Percentiles rank a stretch among this genome's conserved stretches.
Evolutionary conservation across 2,329 filamentous ascomycete genomes (phyloP).

Genomic region (Neofusicoccum sp.): DNA sequence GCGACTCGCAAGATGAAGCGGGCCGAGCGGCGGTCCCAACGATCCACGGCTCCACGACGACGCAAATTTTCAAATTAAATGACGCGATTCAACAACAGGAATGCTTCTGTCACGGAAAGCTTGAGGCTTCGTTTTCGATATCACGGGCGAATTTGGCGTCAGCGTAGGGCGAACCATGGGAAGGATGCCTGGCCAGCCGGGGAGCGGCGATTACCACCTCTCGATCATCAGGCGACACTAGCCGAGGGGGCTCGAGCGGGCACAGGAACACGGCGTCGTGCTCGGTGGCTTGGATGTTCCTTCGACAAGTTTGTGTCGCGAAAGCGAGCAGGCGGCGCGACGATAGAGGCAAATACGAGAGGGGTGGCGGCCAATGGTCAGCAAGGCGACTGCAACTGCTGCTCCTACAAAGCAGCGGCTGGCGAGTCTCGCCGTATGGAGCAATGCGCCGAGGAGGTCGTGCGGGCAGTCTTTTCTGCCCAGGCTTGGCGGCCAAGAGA

Average conservation of each 20-base stretch:
- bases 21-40: conserved; percentile 1
- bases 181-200: not conserved
- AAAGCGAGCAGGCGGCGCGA: not conserved
- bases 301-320: not conserved
- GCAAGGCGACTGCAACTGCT: conserved; percentile 1
- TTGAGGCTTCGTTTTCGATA: not conserved
- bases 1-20: not conserved
- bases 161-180: not conserved
- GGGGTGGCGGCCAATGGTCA: conserved; percentile 1
- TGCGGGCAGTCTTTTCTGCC: not conserved
- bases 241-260: not conserved
- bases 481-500: conserved; percentile 7
- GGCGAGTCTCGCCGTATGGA: not conserved
- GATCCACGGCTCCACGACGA: not conserved
- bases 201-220: not conserved
- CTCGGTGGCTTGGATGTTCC: conserved; percentile 6
- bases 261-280: not conserved
- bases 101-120: conserved; percentile 4
- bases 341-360: conserved; percentile 9
- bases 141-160: not conserved
- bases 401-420: not conserved
- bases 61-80: not conserved
- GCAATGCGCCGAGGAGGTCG: not conserved
- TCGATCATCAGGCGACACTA: conserved; percentile 6
- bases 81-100: not conserved